Base-by-base conservation (phyloP, 106 monocot genomes). In the Dioscorea alata region DNA sequence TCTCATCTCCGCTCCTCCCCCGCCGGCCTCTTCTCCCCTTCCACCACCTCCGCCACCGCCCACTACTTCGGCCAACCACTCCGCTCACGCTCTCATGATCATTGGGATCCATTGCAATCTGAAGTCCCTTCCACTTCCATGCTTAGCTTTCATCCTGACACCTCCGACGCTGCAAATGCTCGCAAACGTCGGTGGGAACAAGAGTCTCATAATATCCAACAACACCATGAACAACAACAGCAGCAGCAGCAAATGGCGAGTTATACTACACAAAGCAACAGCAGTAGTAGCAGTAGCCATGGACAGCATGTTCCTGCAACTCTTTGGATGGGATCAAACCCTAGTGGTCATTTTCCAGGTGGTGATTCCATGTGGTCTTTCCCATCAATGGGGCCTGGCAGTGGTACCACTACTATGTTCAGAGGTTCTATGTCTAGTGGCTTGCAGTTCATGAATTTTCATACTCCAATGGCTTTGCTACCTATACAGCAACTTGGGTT, bases 401-500 rank as follows among this genome's bases (percentile, higher is more conserved):
- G 52, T n/a, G 25, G 67, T 17, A 67, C 64, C 17, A 18, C 66
- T n/a, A 42, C 81, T 4, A 76, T 86, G 83, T 81, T 87, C 56
- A 65, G 87, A n/a, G 94, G 90, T 6, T 70, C 80, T 42, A 54
- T 84, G 58, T 54, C 84, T 0, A 68, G 80, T 3, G 90, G 88
- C 5, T 68, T 94, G 24, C 94, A 94, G 66, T 91, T 93, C 75
- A 89, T 92, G 92, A 92, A 92, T 70, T 88, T 92, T 61, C 88
- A 83, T 0, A 56, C 92, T 10, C 88, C 85, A 0, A 85, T 85
- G 92, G 82, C 87, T 8, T 66, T 88, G 50, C 60, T 92, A 48
- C 85, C 82, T 0, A 61, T 78, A 22, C 81, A 81, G 64, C 88
- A 85, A 61, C 76, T 87, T n/a, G 91, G 86, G 59, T 70, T 91